Percentiles rank a stretch among this genome's conserved stretches.
Evolutionary conservation across 2,329 filamentous ascomycete genomes (phyloP).

Genomic region (Emmonsiellopsis sp.): DNA sequence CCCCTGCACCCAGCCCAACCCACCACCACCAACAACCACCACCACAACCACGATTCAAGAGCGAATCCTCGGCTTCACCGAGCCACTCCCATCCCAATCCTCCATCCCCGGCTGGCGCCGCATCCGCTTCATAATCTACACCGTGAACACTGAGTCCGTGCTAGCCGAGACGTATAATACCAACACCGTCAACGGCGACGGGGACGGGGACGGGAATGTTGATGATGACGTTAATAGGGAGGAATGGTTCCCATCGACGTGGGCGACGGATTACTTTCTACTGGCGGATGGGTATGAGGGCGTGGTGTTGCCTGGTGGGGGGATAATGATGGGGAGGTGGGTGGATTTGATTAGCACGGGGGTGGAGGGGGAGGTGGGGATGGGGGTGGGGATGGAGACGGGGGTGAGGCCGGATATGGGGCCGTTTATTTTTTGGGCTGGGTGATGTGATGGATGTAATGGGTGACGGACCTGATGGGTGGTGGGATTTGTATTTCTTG

Average conservation of each 20-base stretch:
- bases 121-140: conserved; percentile 29
- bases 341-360: conserved; percentile 15
- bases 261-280: conserved; percentile 16
- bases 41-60: conserved; percentile 6
- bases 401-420: neutral
- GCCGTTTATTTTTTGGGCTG: conserved; percentile 1
- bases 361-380: conserved; percentile 10
- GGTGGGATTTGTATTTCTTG: too few relatives aligned
- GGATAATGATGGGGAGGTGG: conserved; percentile 44
- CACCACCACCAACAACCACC: conserved; percentile 7
- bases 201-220: conserved; percentile 7
- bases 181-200: conserved; percentile 7
- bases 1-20: neutral
- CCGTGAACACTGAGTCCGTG: conserved; percentile 13
- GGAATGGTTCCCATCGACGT: conserved; percentile 10
- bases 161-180: conserved; percentile 3
- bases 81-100: conserved; percentile 21
- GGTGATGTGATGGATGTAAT: neutral
- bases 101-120: conserved; percentile 28
- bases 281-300: conserved; percentile 41
- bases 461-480: too few relatives aligned
- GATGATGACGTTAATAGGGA: conserved; percentile 7
- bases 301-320: conserved; percentile 37
- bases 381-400: conserved; percentile 1
- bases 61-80: conserved; percentile 27